Evolutionary conservation across 306 rosid species (phyloP), one percentile per base, ranked within the genome.

Genomic region (Leucaena leucocephala): DNA sequence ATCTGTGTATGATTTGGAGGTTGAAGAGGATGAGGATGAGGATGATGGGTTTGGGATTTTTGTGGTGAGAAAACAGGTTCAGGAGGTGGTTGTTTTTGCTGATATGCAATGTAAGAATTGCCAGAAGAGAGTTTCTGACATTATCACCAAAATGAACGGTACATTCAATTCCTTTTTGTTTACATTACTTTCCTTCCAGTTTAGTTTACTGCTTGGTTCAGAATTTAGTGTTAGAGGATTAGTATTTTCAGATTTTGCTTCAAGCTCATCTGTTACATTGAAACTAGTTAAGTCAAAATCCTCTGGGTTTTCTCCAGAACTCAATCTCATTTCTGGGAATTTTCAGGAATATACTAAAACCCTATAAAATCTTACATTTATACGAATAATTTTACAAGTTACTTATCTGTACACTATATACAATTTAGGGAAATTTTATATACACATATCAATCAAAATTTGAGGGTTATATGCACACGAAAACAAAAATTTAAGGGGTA

Each of bases 81-180:
- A 92, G 66, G 90, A 92, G 81, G 87, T 92, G 72, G 97, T 92
- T 65, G 84, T 92, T 36, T 83, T 86, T 22, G 93, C 96, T 19
- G 94, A 92, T 75, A 78, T 92, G 72, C 79, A 88, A 43, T 92
- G 96, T 58, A 74, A 84, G 4, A 75, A 81, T 42, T 92, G 94
- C 77, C 92, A 89, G 68, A 86, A 85, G 86, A 89, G 94, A 83
- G 85, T 90, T 3, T 80, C 91, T 50, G 92, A 92, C 16, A 81
- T 92, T 27, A 90, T 92, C 80, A 59, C 89, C 11, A 89, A 82
- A 85, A 82, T 92, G 91, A 85, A 82, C 58, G 90, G 96, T 92
- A 71, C 50, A 81, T 19, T 22, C 64, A n/a, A 15, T 21, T 21
- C 14, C 12, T 19, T 55, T 55, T 17, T 5, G 42, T 64, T 64